phyloP scores from a whole-genome alignment of 2,329 filamentous ascomycete genomes.

The Colletotrichum tamarilloi region DNA sequence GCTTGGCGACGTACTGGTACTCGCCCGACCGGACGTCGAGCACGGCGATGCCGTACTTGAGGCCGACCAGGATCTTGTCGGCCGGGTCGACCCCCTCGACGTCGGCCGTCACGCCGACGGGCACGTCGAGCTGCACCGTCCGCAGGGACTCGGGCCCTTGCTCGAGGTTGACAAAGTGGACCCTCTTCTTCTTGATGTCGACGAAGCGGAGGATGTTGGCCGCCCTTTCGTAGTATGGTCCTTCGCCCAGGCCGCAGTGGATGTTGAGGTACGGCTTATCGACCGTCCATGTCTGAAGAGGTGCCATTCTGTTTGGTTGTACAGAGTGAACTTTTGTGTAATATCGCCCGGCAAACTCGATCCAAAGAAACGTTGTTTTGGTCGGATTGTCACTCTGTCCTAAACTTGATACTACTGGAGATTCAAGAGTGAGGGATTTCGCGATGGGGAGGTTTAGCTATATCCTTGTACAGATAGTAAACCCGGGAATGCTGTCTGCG shows the following conservation, averaged over 20 bases:
- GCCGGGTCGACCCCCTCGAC: conserved; percentile 73
- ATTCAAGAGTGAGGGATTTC: conserved; percentile 16
- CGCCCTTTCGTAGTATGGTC: conserved; percentile 76
- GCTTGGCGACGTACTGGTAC: conserved; percentile 65
- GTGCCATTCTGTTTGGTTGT: conserved; percentile 42
- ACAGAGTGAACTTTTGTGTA: no score
- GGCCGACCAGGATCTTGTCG: conserved; percentile 78
- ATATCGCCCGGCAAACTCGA: no score
- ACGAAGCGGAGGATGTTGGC: conserved; percentile 79
- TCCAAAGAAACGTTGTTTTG: background rate
- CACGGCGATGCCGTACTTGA: conserved; percentile 85
- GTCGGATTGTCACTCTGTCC: no score
- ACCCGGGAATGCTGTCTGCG: background rate
- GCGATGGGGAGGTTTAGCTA: conserved; percentile 16
- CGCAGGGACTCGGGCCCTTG: conserved; percentile 72
- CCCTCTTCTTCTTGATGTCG: conserved; percentile 81
- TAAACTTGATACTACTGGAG: background rate
- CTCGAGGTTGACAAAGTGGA: conserved; percentile 77
- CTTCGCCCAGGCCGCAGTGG: conserved; percentile 77
- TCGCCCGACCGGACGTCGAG: conserved; percentile 71
- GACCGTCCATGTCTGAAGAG: conserved; percentile 62
- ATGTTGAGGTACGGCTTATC: conserved; percentile 68
- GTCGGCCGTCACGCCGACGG: conserved; percentile 79
- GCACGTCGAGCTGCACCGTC: conserved; percentile 67
- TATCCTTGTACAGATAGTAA: conserved; percentile 3